These are phyloP conservation scores for Xylariaceae sp. DNA, from an alignment of 2,329 filamentous ascomycete species.

Conservation along the genomic window DNA sequence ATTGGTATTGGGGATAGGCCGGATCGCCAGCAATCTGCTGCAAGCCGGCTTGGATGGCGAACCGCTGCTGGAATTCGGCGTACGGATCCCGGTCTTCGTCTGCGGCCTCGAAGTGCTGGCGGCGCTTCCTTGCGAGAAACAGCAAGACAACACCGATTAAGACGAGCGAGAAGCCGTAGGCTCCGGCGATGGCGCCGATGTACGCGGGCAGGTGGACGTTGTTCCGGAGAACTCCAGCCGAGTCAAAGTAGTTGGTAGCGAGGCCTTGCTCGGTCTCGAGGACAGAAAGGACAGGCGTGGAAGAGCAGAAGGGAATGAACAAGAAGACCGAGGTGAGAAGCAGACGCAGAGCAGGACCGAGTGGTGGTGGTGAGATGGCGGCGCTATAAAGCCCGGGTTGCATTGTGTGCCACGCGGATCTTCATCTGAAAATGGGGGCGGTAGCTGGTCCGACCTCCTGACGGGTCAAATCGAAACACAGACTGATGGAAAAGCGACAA, in stretches of 20 bases:
- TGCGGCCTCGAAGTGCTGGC: constrained; percentile 43
- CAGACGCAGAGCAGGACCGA: constrained; percentile 18
- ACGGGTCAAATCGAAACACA: constrained; percentile 43
- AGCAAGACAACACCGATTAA: constrained; percentile 63
- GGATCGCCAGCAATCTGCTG: constrained; percentile 13
- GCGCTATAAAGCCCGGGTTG: constrained; percentile 25
- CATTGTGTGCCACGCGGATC: constrained; percentile 26
- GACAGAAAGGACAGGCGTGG: constrained; percentile 15
- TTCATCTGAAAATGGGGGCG: constrained; percentile 20
- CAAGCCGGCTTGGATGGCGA: constrained; percentile 15
- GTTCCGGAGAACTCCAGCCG: constrained; percentile 53
- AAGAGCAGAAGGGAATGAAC: constrained; percentile 21
- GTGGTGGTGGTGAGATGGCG: constrained; percentile 19
- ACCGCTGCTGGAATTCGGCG: constrained; percentile 23
- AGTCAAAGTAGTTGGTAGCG: constrained; percentile 37
- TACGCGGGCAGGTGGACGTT: constrained; percentile 65
- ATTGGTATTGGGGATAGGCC: constrained; percentile 17
- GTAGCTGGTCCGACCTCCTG: constrained; percentile 30
- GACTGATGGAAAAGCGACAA: constrained; percentile 39
- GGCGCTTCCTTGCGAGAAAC: constrained; percentile 48
- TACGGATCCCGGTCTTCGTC: constrained; percentile 38
- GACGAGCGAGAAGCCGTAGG: constrained; percentile 72
- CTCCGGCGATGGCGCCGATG: constrained; percentile 74
- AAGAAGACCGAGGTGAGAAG: constrained; percentile 15
- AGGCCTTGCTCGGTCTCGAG: constrained; percentile 4